phyloP scores from a whole-genome alignment of 2,329 filamentous ascomycete genomes.

The Lasiodiplodia sp. region DNA sequence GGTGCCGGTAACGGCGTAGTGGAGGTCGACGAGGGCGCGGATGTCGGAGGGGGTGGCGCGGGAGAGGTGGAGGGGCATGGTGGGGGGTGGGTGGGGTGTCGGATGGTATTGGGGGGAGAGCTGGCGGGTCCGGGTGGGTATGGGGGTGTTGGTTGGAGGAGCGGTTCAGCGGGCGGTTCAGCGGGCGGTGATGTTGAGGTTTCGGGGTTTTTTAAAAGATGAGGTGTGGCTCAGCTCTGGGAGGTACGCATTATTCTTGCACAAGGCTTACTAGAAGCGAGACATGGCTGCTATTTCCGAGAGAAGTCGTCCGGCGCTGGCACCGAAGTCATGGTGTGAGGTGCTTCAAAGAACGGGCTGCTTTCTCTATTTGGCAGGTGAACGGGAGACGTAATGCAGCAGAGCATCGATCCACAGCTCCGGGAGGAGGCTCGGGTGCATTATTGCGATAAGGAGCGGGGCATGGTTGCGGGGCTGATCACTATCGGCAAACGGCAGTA shows the following conservation, averaged over 20 bases:
- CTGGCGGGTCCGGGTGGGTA: background rate
- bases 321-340: no score
- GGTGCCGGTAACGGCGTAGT: slow-evolving; percentile 28
- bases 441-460: background rate
- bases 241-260: no score
- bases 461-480: background rate
- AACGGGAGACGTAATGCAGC: background rate
- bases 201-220: no score
- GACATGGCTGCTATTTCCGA: no score
- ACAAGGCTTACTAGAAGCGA: no score
- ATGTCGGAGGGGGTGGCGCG: slow-evolving; percentile 31
- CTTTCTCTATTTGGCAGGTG: no score
- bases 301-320: no score
- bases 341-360: no score
- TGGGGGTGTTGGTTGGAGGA: no score
- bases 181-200: no score
- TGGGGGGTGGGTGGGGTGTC: background rate
- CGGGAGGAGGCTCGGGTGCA: background rate
- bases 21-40: slow-evolving; percentile 30
- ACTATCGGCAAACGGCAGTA: slow-evolving; percentile 1
- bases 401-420: background rate
- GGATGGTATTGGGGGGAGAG: background rate
- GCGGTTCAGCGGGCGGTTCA: no score
- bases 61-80: slow-evolving; percentile 17
- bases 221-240: no score